These are phyloP conservation scores for Pelargonium nanum DNA, from an alignment of 345 rosid genomes.

Conservation along the genomic window DNA sequence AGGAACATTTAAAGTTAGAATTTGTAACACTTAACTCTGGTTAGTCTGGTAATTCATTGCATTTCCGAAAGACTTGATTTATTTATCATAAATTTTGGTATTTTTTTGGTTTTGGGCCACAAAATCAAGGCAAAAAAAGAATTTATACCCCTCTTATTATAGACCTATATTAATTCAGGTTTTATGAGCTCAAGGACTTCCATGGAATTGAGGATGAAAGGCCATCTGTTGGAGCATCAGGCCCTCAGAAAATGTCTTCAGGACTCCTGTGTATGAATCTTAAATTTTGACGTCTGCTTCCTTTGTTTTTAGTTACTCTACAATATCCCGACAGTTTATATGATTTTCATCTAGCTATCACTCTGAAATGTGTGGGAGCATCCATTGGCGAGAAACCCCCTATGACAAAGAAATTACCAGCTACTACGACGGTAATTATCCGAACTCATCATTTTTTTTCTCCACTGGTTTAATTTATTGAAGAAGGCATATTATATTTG, in stretches of 20 bases:
- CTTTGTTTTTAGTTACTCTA: background rate
- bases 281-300: constrained; percentile 4
- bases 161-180: constrained; percentile 32
- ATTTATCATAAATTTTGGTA: background rate
- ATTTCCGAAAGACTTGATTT: no score
- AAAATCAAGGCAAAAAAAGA: background rate
- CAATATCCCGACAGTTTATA: constrained; percentile 2
- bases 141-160: constrained; percentile 1
- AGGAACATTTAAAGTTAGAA: no score
- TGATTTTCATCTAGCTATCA: constrained; percentile 48
- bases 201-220: constrained; percentile 80
- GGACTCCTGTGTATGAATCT: constrained; percentile 56
- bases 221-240: constrained; percentile 35
- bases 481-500: background rate
- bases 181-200: constrained; percentile 56
- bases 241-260: constrained; percentile 76
- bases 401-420: constrained; percentile 72
- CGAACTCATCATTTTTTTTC: constrained; percentile 1
- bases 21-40: no score
- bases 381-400: constrained; percentile 75
- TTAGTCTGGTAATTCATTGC: no score
- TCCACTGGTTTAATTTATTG: background rate
- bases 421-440: constrained; percentile 60
- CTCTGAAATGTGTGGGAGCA: constrained; percentile 71
- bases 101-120: no score